Base-by-base conservation (phyloP, 305 asterid genomes). In the Rubia tinctorum region DNA sequence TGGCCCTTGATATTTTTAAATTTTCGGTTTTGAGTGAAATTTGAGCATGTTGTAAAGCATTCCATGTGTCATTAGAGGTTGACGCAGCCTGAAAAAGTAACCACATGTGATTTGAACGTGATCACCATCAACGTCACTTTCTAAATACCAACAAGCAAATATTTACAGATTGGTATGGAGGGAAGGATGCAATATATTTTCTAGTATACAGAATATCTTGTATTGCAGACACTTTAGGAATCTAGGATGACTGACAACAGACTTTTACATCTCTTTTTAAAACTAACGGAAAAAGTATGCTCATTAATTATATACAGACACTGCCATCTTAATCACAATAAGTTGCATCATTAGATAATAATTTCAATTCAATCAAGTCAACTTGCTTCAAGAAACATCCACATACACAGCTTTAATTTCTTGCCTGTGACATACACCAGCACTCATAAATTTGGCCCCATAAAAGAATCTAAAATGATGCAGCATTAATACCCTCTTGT, bases 1-100 rank as follows among this genome's bases (percentile, higher is more conserved):
- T 90, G 23, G 98, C 98, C 79, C 68, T 82, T 69, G 90, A 81
- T 71, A 90, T 82, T 73, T 84, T 80, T 65, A 92, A 79, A 71
- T 76, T 81, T 66, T 84, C 94, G 51, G 77, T 73, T 68, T 72
- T 78, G 73, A 90, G 86, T 55, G 98, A 88, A 75, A 81, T 84
- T 78, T 87, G 89, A 55, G 99, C 99, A 81, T 22, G 82, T 40
- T 85, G 83, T 73, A 95, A 78, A 40, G 94, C 98, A 68, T 73
- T 79, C 73, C 86, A 82, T 65, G 92, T 81, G 77, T 80, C 88
- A 81, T 80, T 85, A 74, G 87, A 77, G 66, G 85, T 80, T 66
- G 88, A 76, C 68, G 85, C 66, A 68, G 40, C 89, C 99, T 95
- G 89, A 77, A 66, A 66, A 42, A 42, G 56, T 43, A 66, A 20